phyloP scores from a whole-genome alignment of 2,329 filamentous ascomycete genomes.

The Penicillium verrucosum region DNA sequence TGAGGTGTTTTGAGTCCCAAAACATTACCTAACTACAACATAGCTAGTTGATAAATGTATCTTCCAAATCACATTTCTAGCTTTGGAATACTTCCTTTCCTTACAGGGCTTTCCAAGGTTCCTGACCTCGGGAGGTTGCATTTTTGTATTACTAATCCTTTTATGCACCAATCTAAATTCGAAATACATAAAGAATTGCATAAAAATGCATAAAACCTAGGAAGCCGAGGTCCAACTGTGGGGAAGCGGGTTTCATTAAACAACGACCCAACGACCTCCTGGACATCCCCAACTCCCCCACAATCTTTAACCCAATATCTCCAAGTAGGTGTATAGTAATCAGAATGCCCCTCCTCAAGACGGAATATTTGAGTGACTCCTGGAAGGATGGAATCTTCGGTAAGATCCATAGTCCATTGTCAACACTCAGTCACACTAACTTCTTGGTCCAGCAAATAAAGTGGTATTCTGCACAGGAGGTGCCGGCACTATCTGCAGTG shows the following conservation, averaged over 20 bases:
- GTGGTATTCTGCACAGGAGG: constrained; percentile 95
- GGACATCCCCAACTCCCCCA: neutral
- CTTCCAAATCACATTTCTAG: neutral
- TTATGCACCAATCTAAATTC: neutral
- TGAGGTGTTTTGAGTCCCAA: no score
- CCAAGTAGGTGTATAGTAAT: neutral
- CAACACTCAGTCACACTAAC: neutral
- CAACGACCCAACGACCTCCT: neutral
- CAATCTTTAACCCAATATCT: neutral
- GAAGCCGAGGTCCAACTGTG: constrained; percentile 23
- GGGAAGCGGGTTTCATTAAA: constrained; percentile 14
- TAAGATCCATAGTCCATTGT: constrained; percentile 40
- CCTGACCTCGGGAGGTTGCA: neutral
- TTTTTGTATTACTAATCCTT: neutral
- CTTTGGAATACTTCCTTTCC: neutral
- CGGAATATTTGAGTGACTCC: constrained; percentile 73
- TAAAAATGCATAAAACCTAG: neutral
- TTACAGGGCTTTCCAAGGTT: neutral
- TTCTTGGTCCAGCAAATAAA: constrained; percentile 62
- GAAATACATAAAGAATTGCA: neutral
- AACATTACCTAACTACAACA: no score
- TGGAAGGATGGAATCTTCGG: constrained; percentile 88
- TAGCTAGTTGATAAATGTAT: no score
- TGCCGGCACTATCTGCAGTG: constrained; percentile 88
- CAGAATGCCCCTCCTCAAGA: constrained; percentile 66